Percentiles rank a stretch among this genome's conserved stretches.
These are phyloP conservation scores for Taphrina communis DNA, from an alignment of 1,139 yeast species.

Conservation along the genomic window DNA sequence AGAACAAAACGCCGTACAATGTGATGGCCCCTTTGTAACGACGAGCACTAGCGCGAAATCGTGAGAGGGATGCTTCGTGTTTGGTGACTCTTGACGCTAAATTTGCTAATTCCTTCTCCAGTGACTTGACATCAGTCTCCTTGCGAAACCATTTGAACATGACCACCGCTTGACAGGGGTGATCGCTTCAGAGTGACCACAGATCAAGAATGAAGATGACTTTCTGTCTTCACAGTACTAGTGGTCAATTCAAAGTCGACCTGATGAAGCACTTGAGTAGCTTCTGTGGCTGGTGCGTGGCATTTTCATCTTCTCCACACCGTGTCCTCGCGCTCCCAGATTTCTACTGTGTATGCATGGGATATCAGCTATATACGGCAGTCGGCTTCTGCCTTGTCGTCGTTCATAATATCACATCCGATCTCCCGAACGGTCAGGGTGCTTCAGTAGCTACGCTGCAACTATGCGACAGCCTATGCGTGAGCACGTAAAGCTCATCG, in stretches of 20 bases:
- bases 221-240: no score
- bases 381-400: no score
- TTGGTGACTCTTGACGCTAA: conserved; percentile 32
- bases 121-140: conserved; percentile 35
- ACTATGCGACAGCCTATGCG: neutral
- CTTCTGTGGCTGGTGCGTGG: conserved; percentile 2
- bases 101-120: conserved; percentile 33
- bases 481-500: neutral
- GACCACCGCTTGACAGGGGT: neutral
- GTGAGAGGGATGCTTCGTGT: conserved; percentile 33
- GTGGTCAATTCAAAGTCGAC: neutral
- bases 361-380: no score
- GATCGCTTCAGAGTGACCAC: neutral
- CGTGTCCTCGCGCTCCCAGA: no score
- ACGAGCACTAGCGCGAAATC: conserved; percentile 24
- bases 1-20: conserved; percentile 28
- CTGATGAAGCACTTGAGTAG: neutral
- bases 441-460: no score
- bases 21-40: conserved; percentile 37
- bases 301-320: neutral
- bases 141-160: conserved; percentile 40
- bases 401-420: no score
- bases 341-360: no score
- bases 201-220: no score
- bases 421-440: no score